Percentiles rank a stretch among this genome's conserved stretches.
These are phyloP conservation scores for Sphagnum magellanicum DNA, from an alignment of 228 moss, liverwort and hornwort genomes.

Conservation along the genomic window DNA sequence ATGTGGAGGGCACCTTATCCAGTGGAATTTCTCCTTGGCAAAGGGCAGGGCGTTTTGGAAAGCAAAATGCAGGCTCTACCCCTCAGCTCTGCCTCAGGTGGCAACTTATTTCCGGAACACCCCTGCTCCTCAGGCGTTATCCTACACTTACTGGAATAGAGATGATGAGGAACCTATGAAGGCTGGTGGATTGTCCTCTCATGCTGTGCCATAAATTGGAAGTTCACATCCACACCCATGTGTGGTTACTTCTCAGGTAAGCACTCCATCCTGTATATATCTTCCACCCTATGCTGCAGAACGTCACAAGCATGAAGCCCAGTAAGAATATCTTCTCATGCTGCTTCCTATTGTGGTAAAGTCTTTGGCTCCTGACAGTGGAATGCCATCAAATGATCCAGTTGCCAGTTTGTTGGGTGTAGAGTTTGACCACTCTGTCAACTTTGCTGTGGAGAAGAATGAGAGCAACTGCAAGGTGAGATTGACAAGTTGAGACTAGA, in stretches of 20 bases:
- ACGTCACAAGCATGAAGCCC: not conserved
- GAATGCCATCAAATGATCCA: slow-evolving; percentile 44
- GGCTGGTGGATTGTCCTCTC: slow-evolving; percentile 2
- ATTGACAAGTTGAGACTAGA: slow-evolving; percentile 62
- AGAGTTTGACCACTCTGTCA: slow-evolving; percentile 45
- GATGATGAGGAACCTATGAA: slow-evolving; percentile 55
- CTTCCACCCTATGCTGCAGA: not conserved
- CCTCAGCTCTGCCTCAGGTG: too few relatives aligned
- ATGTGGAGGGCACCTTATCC: too few relatives aligned
- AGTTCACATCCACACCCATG: not conserved
- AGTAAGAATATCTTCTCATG: not conserved
- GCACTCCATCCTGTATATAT: not conserved
- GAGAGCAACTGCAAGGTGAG: slow-evolving; percentile 56
- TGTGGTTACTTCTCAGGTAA: not conserved
- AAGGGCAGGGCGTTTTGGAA: too few relatives aligned
- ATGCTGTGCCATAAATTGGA: too few relatives aligned
- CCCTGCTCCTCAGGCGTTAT: too few relatives aligned
- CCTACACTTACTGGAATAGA: slow-evolving; percentile 13
- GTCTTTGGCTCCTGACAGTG: slow-evolving; percentile 20
- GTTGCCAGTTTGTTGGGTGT: slow-evolving; percentile 67
- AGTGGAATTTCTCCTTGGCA: too few relatives aligned
- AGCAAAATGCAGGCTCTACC: too few relatives aligned
- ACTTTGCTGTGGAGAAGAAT: slow-evolving; percentile 9
- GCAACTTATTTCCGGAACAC: too few relatives aligned
- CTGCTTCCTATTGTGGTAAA: slow-evolving; percentile 9